Conservation (phyloP, 1,284 basidiomycete species). For the Coniferiporia sulphurascens region DNA sequence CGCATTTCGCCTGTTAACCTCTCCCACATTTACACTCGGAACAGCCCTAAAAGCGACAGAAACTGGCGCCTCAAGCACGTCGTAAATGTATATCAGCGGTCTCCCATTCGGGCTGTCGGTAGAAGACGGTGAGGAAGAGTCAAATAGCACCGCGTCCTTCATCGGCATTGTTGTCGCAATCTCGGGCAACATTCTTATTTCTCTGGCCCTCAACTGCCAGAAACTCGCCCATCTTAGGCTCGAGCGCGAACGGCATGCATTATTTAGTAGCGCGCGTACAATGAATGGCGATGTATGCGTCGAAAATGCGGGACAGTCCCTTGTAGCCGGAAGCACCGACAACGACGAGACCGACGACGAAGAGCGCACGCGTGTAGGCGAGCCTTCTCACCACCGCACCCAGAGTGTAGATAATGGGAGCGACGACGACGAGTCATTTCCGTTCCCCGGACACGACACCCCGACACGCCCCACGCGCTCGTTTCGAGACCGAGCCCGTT, state of each 20-base stretch:
- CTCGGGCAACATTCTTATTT: constrained; percentile 84
- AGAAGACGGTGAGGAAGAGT: neutral
- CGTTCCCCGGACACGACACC: constrained; percentile 7
- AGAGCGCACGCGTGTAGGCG: constrained; percentile 13
- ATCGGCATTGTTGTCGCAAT: constrained; percentile 85
- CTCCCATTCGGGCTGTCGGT: neutral
- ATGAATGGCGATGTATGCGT: neutral
- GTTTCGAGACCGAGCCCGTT: neutral
- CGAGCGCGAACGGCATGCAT: constrained; percentile 33
- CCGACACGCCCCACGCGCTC: neutral
- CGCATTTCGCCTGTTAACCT: no score
- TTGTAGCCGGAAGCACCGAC: neutral
- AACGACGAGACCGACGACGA: constrained; percentile 5
- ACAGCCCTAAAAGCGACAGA: no score
- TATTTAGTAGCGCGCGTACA: neutral
- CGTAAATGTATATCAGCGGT: neutral
- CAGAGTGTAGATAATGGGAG: constrained; percentile 8
- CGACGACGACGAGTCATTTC: neutral
- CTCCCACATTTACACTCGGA: no score
- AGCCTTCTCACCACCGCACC: constrained; percentile 5
- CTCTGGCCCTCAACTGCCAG: constrained; percentile 85
- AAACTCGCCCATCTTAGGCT: constrained; percentile 85
- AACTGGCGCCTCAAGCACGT: no score
- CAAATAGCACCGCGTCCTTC: constrained; percentile 33
- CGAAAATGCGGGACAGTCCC: neutral